Evolutionary conservation across 179 eudicot genomes (phyloP).

Genomic region (Amaranthus tricolor): DNA sequence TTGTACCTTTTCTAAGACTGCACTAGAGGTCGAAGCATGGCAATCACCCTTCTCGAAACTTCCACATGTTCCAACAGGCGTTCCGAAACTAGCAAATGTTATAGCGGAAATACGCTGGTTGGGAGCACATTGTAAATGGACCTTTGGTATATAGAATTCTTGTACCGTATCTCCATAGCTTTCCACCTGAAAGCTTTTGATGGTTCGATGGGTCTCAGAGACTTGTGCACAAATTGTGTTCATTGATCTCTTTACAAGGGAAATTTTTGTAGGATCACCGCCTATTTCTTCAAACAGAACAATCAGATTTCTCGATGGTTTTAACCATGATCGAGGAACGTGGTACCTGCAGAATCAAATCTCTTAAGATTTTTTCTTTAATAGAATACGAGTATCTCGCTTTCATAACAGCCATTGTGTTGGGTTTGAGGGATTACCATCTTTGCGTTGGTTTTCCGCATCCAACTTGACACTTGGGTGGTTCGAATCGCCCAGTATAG

Average conservation of each 20-base stretch:
- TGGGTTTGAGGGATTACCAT: slow-evolving; percentile 43
- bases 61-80: slow-evolving; percentile 91
- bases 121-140: slow-evolving; percentile 60
- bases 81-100: slow-evolving; percentile 87
- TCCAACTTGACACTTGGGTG: slow-evolving; percentile 70
- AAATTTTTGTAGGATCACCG: slow-evolving; percentile 76
- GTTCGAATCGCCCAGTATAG: slow-evolving; percentile 58
- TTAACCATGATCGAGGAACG: slow-evolving; percentile 92
- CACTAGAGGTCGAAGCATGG: slow-evolving; percentile 73
- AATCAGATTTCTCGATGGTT: slow-evolving; percentile 63
- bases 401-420: background rate
- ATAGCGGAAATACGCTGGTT: slow-evolving; percentile 78
- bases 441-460: slow-evolving; percentile 90
- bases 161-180: slow-evolving; percentile 45
- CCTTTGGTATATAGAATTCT: slow-evolving; percentile 60
- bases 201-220: slow-evolving; percentile 70
- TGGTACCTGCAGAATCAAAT: slow-evolving; percentile 66
- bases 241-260: slow-evolving; percentile 69
- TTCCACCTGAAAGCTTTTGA: slow-evolving; percentile 70
- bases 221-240: slow-evolving; percentile 71
- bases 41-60: slow-evolving; percentile 70
- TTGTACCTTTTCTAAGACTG: slow-evolving; percentile 69
- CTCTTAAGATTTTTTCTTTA: background rate
- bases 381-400: background rate
- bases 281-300: slow-evolving; percentile 95